These are phyloP conservation scores for Papiliotrema fonsecae DNA, from an alignment of 1,284 basidiomycete genomes.

Conservation along the genomic window DNA sequence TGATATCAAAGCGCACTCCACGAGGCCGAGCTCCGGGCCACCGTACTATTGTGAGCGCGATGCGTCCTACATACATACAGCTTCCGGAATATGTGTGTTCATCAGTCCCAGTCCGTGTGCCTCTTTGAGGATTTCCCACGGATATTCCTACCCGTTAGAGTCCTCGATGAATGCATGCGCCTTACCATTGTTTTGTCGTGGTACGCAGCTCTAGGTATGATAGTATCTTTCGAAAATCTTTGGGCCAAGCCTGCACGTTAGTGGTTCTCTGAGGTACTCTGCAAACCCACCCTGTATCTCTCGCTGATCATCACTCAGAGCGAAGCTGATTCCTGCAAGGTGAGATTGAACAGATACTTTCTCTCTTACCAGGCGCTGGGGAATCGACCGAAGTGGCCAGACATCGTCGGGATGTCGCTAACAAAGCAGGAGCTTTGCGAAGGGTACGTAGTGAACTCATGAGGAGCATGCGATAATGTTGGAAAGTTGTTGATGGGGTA, in stretches of 20 bases:
- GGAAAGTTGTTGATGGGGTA: no score
- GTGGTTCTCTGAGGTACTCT: neutral
- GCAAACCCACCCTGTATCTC: slow-evolving; percentile 36
- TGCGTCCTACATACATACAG: slow-evolving; percentile 15
- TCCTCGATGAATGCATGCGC: neutral
- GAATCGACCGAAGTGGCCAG: no score
- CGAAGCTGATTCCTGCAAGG: slow-evolving; percentile 28
- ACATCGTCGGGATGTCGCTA: no score
- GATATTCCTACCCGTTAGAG: slow-evolving; percentile 45
- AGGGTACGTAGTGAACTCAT: no score
- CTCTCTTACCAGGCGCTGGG: no score
- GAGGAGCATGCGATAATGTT: no score
- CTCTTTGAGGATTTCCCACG: slow-evolving; percentile 54
- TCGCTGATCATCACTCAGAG: slow-evolving; percentile 36
- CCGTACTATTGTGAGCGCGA: slow-evolving; percentile 45
- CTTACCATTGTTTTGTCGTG: slow-evolving; percentile 50
- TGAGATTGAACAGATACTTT: no score
- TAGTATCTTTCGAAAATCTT: slow-evolving; percentile 51
- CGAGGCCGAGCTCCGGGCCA: slow-evolving; percentile 51
- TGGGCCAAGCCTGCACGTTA: slow-evolving; percentile 48
- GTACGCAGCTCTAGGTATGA: slow-evolving; percentile 53
- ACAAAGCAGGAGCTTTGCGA: no score
- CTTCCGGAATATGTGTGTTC: slow-evolving; percentile 52
- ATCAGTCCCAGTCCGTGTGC: slow-evolving; percentile 51
- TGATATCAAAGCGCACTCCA: slow-evolving; percentile 53